Percentiles rank a stretch among this genome's conserved stretches.
phyloP scores from a whole-genome alignment of 202 grass and related monocot species.

The Zoysia matrella region DNA sequence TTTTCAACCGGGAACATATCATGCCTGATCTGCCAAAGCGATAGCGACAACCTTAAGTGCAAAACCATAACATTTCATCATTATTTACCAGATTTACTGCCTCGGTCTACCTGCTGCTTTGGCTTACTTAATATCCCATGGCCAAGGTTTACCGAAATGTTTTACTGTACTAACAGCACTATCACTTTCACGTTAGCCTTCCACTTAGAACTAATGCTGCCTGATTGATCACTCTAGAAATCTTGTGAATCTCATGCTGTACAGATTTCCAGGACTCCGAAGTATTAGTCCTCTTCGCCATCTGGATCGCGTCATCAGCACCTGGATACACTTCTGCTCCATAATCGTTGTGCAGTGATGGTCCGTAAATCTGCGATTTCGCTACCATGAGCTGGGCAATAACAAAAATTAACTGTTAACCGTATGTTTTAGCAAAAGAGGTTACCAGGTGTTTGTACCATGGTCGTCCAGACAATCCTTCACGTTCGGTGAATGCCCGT shows the following conservation, averaged over 20 bases:
- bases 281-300: constrained; percentile 60
- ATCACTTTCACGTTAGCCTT: constrained; percentile 55
- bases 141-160: neutral
- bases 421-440: neutral
- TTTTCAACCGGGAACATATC: neutral
- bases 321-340: constrained; percentile 78
- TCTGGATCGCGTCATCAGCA: constrained; percentile 68
- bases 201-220: constrained; percentile 66
- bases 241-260: constrained; percentile 79
- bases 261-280: constrained; percentile 63
- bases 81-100: neutral
- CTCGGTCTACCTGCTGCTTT: neutral
- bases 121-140: neutral
- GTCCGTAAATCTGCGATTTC: constrained; percentile 70
- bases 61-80: neutral
- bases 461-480: constrained; percentile 73
- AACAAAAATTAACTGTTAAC: constrained; percentile 3
- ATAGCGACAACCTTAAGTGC: neutral
- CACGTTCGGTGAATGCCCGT: constrained; percentile 72
- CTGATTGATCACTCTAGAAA: constrained; percentile 67
- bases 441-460: constrained; percentile 97
- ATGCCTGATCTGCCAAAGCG: neutral
- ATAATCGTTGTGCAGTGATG: constrained; percentile 76
- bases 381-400: constrained; percentile 8
- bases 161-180: neutral